Conservation (phyloP, 2,329 filamentous ascomycete species). For the Aspergillus sp. region DNA sequence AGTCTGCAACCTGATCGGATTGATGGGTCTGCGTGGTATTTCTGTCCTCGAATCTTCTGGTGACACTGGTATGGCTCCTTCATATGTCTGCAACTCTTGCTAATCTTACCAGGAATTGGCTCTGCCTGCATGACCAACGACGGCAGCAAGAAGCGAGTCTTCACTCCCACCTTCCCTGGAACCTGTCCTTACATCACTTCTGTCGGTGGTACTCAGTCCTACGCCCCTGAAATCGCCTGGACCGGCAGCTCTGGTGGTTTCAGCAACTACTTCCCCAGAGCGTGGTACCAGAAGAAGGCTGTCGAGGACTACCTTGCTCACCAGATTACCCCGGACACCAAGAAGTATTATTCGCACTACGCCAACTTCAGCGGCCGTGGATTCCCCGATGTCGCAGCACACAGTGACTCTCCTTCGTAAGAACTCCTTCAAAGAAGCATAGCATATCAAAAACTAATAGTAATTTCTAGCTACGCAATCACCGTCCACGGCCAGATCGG, state of each 20-base stretch:
- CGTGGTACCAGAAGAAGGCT: slow-evolving; percentile 43
- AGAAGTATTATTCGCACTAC: slow-evolving; percentile 40
- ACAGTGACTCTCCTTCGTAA: slow-evolving; percentile 46
- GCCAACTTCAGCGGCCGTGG: slow-evolving; percentile 47
- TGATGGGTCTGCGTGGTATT: slow-evolving; percentile 64
- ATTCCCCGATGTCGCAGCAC: slow-evolving; percentile 57
- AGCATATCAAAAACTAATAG: neutral
- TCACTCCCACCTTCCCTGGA: slow-evolving; percentile 60
- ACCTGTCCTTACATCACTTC: slow-evolving; percentile 65
- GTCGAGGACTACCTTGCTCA: slow-evolving; percentile 42
- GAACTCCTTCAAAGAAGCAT: slow-evolving; percentile 37
- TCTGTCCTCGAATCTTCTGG: slow-evolving; percentile 60
- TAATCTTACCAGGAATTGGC: slow-evolving; percentile 22
- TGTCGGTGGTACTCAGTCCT: slow-evolving; percentile 56
- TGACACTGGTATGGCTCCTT: slow-evolving; percentile 39
- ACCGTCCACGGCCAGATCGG: slow-evolving; percentile 7
- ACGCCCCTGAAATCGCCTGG: slow-evolving; percentile 46
- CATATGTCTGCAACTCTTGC: too few species aligned
- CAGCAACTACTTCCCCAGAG: slow-evolving; percentile 47
- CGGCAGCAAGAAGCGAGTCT: slow-evolving; percentile 51
- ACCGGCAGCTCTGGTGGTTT: slow-evolving; percentile 46
- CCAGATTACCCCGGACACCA: slow-evolving; percentile 31
- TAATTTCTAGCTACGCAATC: slow-evolving; percentile 8
- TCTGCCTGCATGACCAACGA: slow-evolving; percentile 56
- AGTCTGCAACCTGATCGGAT: slow-evolving; percentile 60